phyloP scores from a whole-genome alignment of 371 early-diverging fungal genomes.

The Conidiobolus incongruus region DNA sequence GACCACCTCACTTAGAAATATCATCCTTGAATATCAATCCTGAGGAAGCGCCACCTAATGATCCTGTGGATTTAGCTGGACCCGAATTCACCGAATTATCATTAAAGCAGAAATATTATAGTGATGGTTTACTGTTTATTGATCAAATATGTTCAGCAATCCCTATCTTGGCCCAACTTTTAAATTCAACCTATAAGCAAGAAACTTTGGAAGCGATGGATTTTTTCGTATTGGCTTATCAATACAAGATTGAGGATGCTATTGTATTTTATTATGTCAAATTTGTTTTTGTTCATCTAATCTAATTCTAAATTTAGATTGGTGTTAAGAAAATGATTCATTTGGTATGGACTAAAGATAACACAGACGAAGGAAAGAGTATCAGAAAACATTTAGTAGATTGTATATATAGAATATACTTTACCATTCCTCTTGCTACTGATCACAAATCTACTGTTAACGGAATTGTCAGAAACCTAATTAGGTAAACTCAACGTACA shows the following conservation, averaged over 20 bases:
- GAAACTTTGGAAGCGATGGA: constrained; percentile 90
- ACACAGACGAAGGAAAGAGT: constrained; percentile 55
- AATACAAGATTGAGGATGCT: constrained; percentile 61
- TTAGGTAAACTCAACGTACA: constrained; percentile 18
- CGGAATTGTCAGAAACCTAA: constrained; percentile 39
- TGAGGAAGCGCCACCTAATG: too few species aligned
- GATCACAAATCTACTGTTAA: constrained; percentile 33
- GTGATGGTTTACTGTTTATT: constrained; percentile 66
- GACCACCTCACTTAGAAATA: too few species aligned
- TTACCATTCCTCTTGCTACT: constrained; percentile 33
- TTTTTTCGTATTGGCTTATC: constrained; percentile 64
- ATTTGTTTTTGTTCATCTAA: neutral
- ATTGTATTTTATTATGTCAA: constrained; percentile 12
- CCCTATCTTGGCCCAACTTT: constrained; percentile 50
- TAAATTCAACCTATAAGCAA: constrained; percentile 67
- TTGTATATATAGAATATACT: constrained; percentile 52
- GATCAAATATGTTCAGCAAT: constrained; percentile 45
- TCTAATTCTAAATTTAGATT: constrained; percentile 14
- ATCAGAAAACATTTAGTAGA: constrained; percentile 56
- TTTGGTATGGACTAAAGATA: constrained; percentile 80
- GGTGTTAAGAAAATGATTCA: constrained; percentile 88
- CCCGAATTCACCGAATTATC: too few species aligned
- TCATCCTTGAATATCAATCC: too few species aligned
- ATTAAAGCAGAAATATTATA: constrained; percentile 51
- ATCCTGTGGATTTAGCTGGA: too few species aligned